phyloP scores from a whole-genome alignment of 2,329 filamentous ascomycete genomes.

The Monilinia vaccinii-corymbosi region DNA sequence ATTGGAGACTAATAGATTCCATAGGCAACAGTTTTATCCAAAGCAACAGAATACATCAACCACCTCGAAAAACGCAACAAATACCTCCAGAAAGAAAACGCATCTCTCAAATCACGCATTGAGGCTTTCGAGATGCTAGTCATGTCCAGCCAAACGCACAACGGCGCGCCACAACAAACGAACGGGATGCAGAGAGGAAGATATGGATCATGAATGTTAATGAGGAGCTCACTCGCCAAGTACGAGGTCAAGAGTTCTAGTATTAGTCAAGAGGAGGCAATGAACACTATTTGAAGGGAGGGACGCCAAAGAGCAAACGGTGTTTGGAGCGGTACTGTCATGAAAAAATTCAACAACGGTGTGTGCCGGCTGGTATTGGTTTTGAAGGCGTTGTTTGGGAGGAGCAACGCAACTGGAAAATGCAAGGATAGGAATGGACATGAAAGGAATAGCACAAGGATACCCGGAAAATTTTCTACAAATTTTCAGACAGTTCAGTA shows the following conservation, averaged over 20 bases:
- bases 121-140: slow-evolving; percentile 73
- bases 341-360: background rate
- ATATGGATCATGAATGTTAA: background rate
- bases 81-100: slow-evolving; percentile 72
- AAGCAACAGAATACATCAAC: slow-evolving; percentile 91
- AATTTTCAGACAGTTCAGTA: background rate
- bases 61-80: slow-evolving; percentile 87
- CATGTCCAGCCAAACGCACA: slow-evolving; percentile 39
- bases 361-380: background rate
- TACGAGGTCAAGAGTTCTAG: background rate
- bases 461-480: background rate
- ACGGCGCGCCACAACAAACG: background rate
- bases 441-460: background rate
- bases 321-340: background rate
- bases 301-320: background rate
- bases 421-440: background rate
- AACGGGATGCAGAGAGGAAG: slow-evolving; percentile 2
- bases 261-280: background rate
- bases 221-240: background rate
- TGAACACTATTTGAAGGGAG: background rate
- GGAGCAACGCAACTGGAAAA: background rate
- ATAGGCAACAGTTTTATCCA: slow-evolving; percentile 56
- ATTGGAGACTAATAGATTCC: background rate
- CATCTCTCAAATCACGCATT: slow-evolving; percentile 65
- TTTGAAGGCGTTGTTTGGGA: background rate